Percentiles rank a stretch among this genome's conserved stretches.
Evolutionary conservation across 306 rosid species (phyloP).

Genomic region (Crotalaria pallida): DNA sequence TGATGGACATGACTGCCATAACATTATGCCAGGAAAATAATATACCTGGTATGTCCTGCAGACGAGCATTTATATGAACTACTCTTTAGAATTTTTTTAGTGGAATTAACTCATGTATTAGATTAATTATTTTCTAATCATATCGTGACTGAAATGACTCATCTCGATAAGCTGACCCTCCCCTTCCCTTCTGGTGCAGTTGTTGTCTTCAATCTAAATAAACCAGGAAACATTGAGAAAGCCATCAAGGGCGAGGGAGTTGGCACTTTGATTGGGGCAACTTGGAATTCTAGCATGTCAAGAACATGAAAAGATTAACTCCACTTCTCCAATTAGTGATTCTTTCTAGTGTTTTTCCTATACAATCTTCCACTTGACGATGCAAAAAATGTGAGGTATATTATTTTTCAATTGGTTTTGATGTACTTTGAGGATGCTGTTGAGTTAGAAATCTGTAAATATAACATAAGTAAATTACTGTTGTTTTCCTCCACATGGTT

Average conservation of each 20-base stretch:
- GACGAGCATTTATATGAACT: not conserved
- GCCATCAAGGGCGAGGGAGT: constrained; percentile 86
- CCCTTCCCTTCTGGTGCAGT: constrained; percentile 44
- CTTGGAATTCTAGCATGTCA: constrained; percentile 40
- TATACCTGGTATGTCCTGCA: constrained; percentile 65
- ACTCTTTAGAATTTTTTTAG: not conserved
- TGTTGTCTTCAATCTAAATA: constrained; percentile 82
- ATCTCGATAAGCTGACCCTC: constrained; percentile 8
- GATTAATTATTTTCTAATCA: not conserved
- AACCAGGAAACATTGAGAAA: constrained; percentile 81
- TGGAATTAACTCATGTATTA: constrained; percentile 2
- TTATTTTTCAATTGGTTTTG: constrained; percentile 15
- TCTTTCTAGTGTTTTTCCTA: constrained; percentile 16
- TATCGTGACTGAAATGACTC: not conserved
- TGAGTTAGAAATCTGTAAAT: constrained; percentile 23
- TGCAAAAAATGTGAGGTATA: constrained; percentile 8
- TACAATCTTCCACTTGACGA: constrained; percentile 20
- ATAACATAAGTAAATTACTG: constrained; percentile 6
- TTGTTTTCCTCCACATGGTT: not conserved
- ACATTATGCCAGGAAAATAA: constrained; percentile 93
- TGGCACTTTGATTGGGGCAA: constrained; percentile 84
- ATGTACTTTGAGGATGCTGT: constrained; percentile 1
- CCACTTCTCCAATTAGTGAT: not conserved
- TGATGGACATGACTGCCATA: constrained; percentile 98
- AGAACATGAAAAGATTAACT: constrained; percentile 38